Base-by-base conservation (phyloP, 139 green algal species). In the Penium margaritaceum region DNA sequence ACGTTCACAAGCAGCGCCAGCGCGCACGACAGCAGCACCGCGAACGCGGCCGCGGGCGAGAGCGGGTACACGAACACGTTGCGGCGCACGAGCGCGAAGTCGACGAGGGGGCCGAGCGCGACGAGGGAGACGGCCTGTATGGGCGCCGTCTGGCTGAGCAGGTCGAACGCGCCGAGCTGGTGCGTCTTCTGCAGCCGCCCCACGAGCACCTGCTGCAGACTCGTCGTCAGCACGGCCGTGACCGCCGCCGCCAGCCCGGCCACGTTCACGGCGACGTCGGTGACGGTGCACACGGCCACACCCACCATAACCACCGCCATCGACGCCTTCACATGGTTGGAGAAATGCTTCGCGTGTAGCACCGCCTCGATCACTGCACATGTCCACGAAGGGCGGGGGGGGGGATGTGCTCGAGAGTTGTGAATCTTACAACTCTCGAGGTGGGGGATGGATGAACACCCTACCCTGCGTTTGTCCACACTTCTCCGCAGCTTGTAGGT, bases 151-250 rank as follows among this genome's bases (percentile, higher is more conserved):
- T 74, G 32, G 30, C 83, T 79, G 44, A 96, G 85, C 70, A 96
- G 84, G 85, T 96, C 87, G 66, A 87, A 87, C 21, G 80, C 85
- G 4, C 84, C 82, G 19, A 96, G 80, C 55, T 83, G 75, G 71
- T 91, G 78, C 70, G 88, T 87, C 71, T 88, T 86, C 84, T 95
- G 90, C 65, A 95, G 84, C 19, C 69, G 83, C 36, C 91, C 86
- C 66, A 90, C 93, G 43, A 74, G 33, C 60, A 96, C 93, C 81
- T 96, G 91, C 84, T 96, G 91, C 85, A 95, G 85, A 64, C 88
- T 84, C 57, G 79, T 90, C 24, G 85, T 88, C 0, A 95, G 83
- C 1, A 96, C 90, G 0, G 80, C 88, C 7, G 95, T 47, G 15
- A 73, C 84, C 1, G 91, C 91, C 4, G 95, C 82, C 0, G 87